A percentile compares a stretch with the other conserved stretches of the same genome.
Conservation (phyloP, 2,329 filamentous ascomycete genomes). For the Fusarium sp. region DNA sequence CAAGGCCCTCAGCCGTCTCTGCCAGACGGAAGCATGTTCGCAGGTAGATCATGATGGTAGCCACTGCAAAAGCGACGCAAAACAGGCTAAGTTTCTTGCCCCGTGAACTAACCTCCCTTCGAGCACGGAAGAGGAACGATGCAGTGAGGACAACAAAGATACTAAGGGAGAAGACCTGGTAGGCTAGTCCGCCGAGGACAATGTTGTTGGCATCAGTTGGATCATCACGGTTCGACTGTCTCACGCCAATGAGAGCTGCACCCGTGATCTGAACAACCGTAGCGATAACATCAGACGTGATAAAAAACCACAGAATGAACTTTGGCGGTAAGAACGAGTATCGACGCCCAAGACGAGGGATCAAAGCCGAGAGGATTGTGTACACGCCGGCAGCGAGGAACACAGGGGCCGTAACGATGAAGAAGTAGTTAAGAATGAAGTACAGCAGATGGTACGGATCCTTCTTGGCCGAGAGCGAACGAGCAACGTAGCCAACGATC, state of each 20-base stretch:
- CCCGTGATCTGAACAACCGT: constrained; percentile 67
- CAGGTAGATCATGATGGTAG: constrained; percentile 65
- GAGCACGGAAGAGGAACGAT: constrained; percentile 57
- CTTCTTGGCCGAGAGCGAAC: constrained; percentile 61
- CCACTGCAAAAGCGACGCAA: constrained; percentile 56
- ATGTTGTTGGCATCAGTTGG: constrained; percentile 67
- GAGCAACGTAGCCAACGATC: constrained; percentile 63
- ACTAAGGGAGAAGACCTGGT: constrained; percentile 66
- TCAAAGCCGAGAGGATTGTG: constrained; percentile 65
- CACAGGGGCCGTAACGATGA: constrained; percentile 71
- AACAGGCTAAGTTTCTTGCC: constrained; percentile 56
- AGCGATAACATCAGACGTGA: constrained; percentile 65
- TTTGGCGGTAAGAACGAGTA: constrained; percentile 62
- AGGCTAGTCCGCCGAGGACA: constrained; percentile 66
- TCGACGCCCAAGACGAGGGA: constrained; percentile 58
- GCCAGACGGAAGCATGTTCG: constrained; percentile 67
- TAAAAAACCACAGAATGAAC: constrained; percentile 66
- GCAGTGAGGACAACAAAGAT: constrained; percentile 61
- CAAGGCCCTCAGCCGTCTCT: constrained; percentile 65
- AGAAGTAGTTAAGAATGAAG: constrained; percentile 72
- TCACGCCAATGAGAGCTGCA: constrained; percentile 66
- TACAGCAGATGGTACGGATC: constrained; percentile 67
- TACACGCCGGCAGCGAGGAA: constrained; percentile 69
- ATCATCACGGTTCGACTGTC: constrained; percentile 62
- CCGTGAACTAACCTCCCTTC: constrained; percentile 43